Evolutionary conservation across 1,284 basidiomycete species (phyloP), one percentile per base, ranked within the genome.

Genomic region (Cryptococcus sp.): DNA sequence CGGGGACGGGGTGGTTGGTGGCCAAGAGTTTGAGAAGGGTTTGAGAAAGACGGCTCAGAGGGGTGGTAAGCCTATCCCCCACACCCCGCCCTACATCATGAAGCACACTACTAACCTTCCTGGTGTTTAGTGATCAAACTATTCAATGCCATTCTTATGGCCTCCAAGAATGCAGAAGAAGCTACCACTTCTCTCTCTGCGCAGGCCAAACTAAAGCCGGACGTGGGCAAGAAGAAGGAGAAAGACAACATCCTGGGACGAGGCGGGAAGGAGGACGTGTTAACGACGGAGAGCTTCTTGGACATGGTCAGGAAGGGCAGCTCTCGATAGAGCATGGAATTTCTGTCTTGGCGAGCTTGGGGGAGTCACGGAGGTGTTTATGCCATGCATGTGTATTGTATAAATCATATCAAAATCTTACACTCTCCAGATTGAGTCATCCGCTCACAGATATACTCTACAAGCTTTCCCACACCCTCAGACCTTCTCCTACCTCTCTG

Each of bases 241-340:
- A 78, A 75, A 66, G 77, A 78, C 60, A 79, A 79, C 56, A 61
- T 78, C 16, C 62, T 78, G 11, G 77, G 77, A 28, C 54, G 72
- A 59, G 67, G 77, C 52, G 71, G 64, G 1, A 73, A 71, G 49
- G 75, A 75, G 46, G 64, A 67, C 24, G 63, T 66, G 6, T 65
- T 79, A 54, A 79, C 77, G 15, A 77, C 76, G 60, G 77, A 79
- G 66, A 69, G 69, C n/a, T 79, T 79, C 72, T 69, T 78, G 62
- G 77, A 77, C 54, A 62, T 79, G 59, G 73, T 79, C 53, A 74
- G 76, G 63, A 70, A 69, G 47, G 74, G 70, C 5, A 56, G 53
- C 43, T 44, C 48, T 12, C 52, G 53, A 46, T 59, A 39, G 46
- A 40, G 46, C n/a, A 5, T 6, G 46, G 46, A 28, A 4, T 4